Evolutionary conservation across 257 asterid species (phyloP).

Genomic region (Plantago elongata): DNA sequence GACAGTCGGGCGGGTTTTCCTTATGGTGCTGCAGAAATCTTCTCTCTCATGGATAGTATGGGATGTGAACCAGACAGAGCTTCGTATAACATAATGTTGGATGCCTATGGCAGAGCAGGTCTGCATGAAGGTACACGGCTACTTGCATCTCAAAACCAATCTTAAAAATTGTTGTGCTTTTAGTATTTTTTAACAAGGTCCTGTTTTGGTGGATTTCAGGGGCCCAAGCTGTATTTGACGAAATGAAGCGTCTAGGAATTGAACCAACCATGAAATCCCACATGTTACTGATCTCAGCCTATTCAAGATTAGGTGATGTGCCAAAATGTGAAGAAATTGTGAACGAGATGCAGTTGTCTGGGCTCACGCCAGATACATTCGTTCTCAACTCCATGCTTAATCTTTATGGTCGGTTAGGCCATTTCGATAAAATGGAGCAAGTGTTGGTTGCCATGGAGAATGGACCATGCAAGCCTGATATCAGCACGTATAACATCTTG

Average conservation of each 20-base stretch:
- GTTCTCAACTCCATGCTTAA: constrained; percentile 66
- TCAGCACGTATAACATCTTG: constrained; percentile 76
- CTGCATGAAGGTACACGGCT: constrained; percentile 69
- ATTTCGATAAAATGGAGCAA: constrained; percentile 70
- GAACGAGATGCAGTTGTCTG: constrained; percentile 46
- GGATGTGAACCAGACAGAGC: constrained; percentile 85
- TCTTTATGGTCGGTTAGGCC: constrained; percentile 73
- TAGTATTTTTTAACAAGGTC: background rate
- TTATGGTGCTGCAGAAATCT: constrained; percentile 73
- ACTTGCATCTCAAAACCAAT: constrained; percentile 7
- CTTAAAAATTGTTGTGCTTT: background rate
- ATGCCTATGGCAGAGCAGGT: constrained; percentile 87
- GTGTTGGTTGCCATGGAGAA: constrained; percentile 46
- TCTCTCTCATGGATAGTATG: constrained; percentile 83
- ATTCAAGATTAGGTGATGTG: constrained; percentile 54
- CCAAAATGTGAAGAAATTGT: constrained; percentile 63
- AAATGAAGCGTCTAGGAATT: constrained; percentile 67
- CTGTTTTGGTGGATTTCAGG: constrained; percentile 26
- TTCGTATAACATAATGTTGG: constrained; percentile 78
- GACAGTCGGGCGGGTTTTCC: constrained; percentile 85
- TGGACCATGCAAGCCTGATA: constrained; percentile 46
- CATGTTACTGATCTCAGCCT: constrained; percentile 75
- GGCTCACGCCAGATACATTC: constrained; percentile 60
- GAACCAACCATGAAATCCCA: constrained; percentile 79
- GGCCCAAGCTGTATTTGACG: constrained; percentile 70